Percentiles rank a stretch among this genome's conserved stretches.
phyloP scores from a whole-genome alignment of 305 asterid species.

The Fraxinus ornus region DNA sequence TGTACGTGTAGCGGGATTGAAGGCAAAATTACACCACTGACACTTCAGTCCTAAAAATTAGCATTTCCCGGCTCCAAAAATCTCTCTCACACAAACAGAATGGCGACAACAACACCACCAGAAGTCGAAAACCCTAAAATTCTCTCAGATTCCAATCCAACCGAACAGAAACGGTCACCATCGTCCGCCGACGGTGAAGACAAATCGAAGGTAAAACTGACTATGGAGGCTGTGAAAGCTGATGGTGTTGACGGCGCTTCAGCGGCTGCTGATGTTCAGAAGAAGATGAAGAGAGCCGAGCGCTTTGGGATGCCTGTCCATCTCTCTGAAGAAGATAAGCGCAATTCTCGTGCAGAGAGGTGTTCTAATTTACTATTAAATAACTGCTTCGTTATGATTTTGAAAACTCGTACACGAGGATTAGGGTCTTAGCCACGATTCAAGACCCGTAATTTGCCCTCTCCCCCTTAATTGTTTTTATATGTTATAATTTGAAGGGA shows the following conservation, averaged over 20 bases:
- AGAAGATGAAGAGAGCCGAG: conserved; percentile 80
- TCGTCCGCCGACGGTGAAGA: conserved; percentile 22
- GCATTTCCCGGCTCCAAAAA: neutral
- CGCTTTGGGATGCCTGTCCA: conserved; percentile 62
- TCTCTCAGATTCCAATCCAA: conserved; percentile 35
- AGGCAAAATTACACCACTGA: neutral
- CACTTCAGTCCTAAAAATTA: neutral
- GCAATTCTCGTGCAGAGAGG: conserved; percentile 76
- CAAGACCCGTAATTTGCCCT: neutral
- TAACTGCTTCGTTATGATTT: neutral
- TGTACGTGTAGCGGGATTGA: too few species aligned
- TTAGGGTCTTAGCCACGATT: neutral
- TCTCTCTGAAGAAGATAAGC: conserved; percentile 68
- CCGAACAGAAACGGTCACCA: conserved; percentile 23
- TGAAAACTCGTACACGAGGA: neutral
- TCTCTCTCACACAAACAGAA: neutral
- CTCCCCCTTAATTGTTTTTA: neutral
- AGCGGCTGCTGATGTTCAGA: conserved; percentile 45
- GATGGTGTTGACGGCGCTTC: conserved; percentile 30
- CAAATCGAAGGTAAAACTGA: conserved; percentile 26
- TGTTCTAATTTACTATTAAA: conserved; percentile 18
- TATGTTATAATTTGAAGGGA: neutral
- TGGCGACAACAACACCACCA: conserved; percentile 37
- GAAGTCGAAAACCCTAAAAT: conserved; percentile 37
- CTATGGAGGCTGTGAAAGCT: conserved; percentile 20